Base-by-base conservation (phyloP, 176 grass and related monocot genomes). In the Aegilops sharonensis region DNA sequence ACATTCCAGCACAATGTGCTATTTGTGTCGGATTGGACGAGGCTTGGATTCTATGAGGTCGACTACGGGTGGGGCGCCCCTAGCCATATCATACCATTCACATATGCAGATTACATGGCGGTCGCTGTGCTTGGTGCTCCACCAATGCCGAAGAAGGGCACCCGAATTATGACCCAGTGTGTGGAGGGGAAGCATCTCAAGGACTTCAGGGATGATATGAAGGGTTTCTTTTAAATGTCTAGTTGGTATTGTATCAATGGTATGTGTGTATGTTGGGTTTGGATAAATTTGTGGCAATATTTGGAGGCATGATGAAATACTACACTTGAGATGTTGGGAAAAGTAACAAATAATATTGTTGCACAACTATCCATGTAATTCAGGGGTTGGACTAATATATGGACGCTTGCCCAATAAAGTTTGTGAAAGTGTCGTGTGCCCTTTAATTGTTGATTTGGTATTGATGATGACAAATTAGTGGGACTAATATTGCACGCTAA, bases 21-120 rank as follows among this genome's bases (percentile, higher is more conserved):
- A 13, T 89, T 92, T n/a, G 91, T 95, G 24, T 95, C 94, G 0
- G 89, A 95, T n/a, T 95, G 94, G 91, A 93, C 88, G 2, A 85
- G 86, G 50, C 79, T 93, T 18, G 94, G 94, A 17, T 95, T 95
- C 80, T 84, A 77, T 4, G 91, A 95, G 45, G 83, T 89, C 1
- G 91, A 95, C 52, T 95, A 89, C 8, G 91, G 91, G 2, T 95
- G 94, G 94, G 94, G 94, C 7, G 21, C 21, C 5, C 94, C 94
- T 2, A 86, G 60, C 81, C 89, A 93, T 77, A 83, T 93, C 62
- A 50, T 91, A 48, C 94, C 94, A 3, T 88, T 95, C 9, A 85
- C 78, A 30, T 92, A 95, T 65, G 89, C 87, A 1, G 68, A 93
- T 30, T 91, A 93, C 50, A 95, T 95, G 89, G 94, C 94, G 3